These are phyloP conservation scores for Gaertneriomyces semiglobifer DNA, from an alignment of 192 early-diverging fungal species.

Conservation along the genomic window DNA sequence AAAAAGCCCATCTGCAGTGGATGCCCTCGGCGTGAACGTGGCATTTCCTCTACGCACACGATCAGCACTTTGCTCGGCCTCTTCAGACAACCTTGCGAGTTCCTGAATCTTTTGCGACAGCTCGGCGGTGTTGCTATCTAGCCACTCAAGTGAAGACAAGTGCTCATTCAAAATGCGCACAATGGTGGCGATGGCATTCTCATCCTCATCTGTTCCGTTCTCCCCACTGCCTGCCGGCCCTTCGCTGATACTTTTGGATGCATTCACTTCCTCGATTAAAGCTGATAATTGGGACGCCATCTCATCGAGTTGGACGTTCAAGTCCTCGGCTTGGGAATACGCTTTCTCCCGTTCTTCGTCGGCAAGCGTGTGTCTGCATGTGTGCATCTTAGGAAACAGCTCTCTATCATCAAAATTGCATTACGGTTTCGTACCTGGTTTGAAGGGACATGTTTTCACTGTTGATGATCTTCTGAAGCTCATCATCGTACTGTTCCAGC, in stretches of 20 bases:
- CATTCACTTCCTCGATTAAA: conserved; percentile 88
- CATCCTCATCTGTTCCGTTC: conserved; percentile 18
- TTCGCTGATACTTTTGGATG: conserved; percentile 35
- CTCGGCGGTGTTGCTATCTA: conserved; percentile 64
- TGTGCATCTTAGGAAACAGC: conserved; percentile 68
- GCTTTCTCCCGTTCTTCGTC: conserved; percentile 84
- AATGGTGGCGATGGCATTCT: conserved; percentile 69
- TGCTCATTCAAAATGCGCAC: conserved; percentile 88
- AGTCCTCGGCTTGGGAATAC: conserved; percentile 78
- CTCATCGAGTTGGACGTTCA: conserved; percentile 85
- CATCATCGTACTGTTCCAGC: conserved; percentile 75
- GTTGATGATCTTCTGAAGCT: conserved; percentile 45
- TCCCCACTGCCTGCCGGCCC: conserved; percentile 19
- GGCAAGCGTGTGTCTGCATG: conserved; percentile 43
- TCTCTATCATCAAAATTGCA: conserved; percentile 2
- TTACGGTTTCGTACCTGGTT: conserved; percentile 13
- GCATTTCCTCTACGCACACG: conserved; percentile 31
- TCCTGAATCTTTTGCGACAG: conserved; percentile 59
- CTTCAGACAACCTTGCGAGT: conserved; percentile 37
- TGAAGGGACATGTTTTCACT: conserved; percentile 20
- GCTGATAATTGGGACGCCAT: conserved; percentile 71
- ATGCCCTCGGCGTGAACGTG: no score
- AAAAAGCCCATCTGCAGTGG: no score
- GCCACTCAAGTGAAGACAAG: conserved; percentile 89
- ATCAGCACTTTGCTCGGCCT: conserved; percentile 31